Conservation (phyloP, 345 rosid genomes). For the Balakata baccata region DNA sequence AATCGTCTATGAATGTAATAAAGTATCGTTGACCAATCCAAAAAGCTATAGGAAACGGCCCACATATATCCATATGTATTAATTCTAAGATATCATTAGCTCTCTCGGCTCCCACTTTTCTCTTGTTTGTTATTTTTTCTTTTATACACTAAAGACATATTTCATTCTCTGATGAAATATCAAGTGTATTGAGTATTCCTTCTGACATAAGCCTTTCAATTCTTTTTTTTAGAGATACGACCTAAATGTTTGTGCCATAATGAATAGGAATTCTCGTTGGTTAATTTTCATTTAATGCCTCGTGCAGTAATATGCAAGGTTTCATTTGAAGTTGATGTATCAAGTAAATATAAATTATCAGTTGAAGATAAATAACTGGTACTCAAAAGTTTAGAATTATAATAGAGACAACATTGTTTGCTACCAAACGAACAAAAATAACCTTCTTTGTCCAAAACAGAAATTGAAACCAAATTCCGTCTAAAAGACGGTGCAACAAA, state of each 20-base stretch:
- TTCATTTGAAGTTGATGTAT: neutral
- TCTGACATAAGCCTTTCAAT: neutral
- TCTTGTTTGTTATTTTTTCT: neutral
- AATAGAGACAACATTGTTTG: neutral
- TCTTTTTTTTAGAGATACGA: neutral
- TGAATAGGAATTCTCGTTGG: neutral
- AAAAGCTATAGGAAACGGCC: neutral
- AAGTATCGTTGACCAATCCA: slow-evolving; percentile 18
- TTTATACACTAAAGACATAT: slow-evolving; percentile 1
- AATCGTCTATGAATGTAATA: slow-evolving; percentile 5
- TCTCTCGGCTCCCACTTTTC: neutral
- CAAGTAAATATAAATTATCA: neutral
- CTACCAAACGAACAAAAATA: slow-evolving; percentile 11
- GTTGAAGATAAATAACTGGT: neutral
- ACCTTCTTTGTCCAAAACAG: neutral
- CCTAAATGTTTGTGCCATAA: slow-evolving; percentile 10
- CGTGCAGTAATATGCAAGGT: neutral
- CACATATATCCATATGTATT: neutral
- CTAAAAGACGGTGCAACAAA: neutral
- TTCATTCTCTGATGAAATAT: neutral
- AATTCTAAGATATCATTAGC: neutral
- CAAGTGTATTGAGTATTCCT: neutral
- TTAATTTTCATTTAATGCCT: neutral
- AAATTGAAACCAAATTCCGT: neutral
- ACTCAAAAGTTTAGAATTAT: neutral